These are phyloP conservation scores for Alnus glutinosa DNA, from an alignment of 306 rosid genomes.

Conservation along the genomic window DNA sequence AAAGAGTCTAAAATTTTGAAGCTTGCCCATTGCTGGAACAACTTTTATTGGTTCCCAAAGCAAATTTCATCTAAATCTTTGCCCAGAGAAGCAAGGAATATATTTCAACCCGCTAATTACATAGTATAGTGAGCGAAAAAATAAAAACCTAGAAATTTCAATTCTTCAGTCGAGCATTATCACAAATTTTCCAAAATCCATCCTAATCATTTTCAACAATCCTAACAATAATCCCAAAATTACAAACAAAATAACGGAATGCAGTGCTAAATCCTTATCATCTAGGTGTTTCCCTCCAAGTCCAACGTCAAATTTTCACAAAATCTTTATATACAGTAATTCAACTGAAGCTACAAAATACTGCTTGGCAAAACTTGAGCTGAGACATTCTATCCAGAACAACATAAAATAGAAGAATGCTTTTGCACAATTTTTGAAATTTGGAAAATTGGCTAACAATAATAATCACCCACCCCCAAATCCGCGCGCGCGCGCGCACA, in stretches of 20 bases:
- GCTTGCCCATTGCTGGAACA: not conserved
- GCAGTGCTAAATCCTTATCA: not conserved
- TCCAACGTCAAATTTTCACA: not conserved
- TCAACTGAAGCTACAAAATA: not conserved
- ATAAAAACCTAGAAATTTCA: not conserved
- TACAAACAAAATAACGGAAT: not conserved
- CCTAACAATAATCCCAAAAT: not conserved
- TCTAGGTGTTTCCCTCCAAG: not conserved
- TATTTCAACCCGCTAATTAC: not conserved
- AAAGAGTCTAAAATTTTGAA: not conserved
- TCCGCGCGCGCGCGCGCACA: no score
- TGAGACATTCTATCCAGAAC: not conserved
- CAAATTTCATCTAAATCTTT: not conserved
- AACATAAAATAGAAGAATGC: not conserved
- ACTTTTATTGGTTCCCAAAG: not conserved
- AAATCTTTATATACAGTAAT: not conserved
- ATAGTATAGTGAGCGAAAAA: not conserved
- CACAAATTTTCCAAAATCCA: not conserved
- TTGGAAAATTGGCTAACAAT: not conserved
- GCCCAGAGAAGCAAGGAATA: conserved; percentile 6
- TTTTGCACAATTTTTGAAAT: not conserved
- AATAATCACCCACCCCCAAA: not conserved
- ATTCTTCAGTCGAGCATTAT: not conserved
- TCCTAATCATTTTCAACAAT: not conserved
- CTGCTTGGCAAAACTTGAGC: not conserved